Conservation (phyloP, 495 filamentous ascomycete genomes). For the Cryomyces antarcticus region DNA sequence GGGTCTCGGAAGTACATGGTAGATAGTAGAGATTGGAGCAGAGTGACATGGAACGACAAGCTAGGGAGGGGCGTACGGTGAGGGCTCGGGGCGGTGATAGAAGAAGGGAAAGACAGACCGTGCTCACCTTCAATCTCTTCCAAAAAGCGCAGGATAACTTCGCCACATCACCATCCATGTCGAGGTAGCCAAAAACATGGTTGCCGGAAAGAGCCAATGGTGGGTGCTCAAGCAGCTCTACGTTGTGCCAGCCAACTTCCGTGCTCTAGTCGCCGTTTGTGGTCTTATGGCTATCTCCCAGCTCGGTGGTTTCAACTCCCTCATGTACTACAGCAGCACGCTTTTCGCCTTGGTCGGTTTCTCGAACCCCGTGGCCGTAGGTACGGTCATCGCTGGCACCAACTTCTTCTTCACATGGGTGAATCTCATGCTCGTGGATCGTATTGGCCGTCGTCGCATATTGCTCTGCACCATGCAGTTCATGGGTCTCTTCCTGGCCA, state of each 20-base stretch:
- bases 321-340: constrained; percentile 31
- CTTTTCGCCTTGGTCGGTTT: constrained; percentile 33
- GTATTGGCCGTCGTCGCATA: constrained; percentile 26
- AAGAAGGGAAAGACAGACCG: neutral
- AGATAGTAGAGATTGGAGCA: no score
- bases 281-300: constrained; percentile 29
- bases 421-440: constrained; percentile 29
- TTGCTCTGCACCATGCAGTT: constrained; percentile 26
- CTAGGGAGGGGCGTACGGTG: no score
- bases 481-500: constrained; percentile 21
- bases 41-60: no score
- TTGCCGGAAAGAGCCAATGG: constrained; percentile 17
- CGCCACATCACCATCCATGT: constrained; percentile 19
- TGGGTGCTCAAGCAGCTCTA: constrained; percentile 27
- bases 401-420: constrained; percentile 33
- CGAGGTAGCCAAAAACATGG: constrained; percentile 19
- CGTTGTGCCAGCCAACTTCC: constrained; percentile 22
- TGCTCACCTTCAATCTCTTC: constrained; percentile 38
- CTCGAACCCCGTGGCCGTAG: constrained; percentile 27
- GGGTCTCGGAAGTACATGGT: no score
- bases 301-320: constrained; percentile 27
- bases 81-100: neutral
- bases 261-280: constrained; percentile 29
- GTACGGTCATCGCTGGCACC: constrained; percentile 27
- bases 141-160: constrained; percentile 37